Conservation (phyloP, 345 rosid species). For the Eutrema heterophyllum region DNA sequence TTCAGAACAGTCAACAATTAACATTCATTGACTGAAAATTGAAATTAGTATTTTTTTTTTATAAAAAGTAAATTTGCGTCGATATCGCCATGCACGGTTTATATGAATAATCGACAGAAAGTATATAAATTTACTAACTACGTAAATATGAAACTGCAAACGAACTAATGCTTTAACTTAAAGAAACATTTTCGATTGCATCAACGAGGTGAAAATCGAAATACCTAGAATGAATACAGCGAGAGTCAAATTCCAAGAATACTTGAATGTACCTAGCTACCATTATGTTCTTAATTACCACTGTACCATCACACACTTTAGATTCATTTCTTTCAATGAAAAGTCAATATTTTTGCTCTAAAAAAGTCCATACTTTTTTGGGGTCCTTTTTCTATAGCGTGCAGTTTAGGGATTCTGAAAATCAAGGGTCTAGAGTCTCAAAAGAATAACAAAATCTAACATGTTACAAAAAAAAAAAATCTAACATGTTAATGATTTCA, state of each 20-base stretch:
- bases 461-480: not conserved
- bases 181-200: no score
- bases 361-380: not conserved
- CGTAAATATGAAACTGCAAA: no score
- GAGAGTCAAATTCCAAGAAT: no score
- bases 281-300: not conserved
- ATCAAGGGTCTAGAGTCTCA: not conserved
- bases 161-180: no score
- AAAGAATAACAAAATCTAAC: not conserved
- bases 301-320: not conserved
- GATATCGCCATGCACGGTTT: no score
- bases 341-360: not conserved
- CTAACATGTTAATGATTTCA: not conserved
- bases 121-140: no score
- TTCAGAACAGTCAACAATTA: no score
- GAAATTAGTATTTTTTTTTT: not conserved
- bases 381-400: not conserved
- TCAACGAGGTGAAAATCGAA: no score
- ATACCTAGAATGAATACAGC: no score
- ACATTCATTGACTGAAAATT: not conserved
- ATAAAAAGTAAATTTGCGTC: no score
- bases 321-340: not conserved
- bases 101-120: no score
- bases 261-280: no score
- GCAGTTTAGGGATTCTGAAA: not conserved